Base-by-base conservation (phyloP, 768 basidiomycete species). In the Rhodosporidiobolus odoratus region DNA sequence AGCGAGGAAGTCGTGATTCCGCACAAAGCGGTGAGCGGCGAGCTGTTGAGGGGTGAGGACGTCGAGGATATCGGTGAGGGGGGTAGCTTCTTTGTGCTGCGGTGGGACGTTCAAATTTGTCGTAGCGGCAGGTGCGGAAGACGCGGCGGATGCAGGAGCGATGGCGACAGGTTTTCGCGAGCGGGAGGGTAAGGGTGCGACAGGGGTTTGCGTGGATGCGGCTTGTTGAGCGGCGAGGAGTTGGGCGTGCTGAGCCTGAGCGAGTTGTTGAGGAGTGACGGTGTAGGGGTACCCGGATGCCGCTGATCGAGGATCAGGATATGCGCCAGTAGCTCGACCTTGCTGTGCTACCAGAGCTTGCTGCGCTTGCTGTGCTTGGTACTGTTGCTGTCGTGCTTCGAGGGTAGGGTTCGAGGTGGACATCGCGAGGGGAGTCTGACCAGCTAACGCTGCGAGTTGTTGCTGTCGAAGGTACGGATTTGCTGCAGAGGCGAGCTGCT, bases 61-160 rank as follows among this genome's bases (percentile, higher is more conserved):
- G 48, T 74, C 73, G 53, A 74, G 53, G 27, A 74, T 37, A 47
- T 74, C 73, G 58, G 43, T 47, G 13, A 10, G 32, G 19, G 66
- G 62, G 21, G 62, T 53, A 0, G 30, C 30, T 40, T 61, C 66
- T 32, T 60, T 60, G 62, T 47, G 32, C 35, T 60, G 52, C 37
- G 60, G 23, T 19, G 54, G 32, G 25, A 41, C 30, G 4, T 37
- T 32, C 2, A 32, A 27, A 27, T 5, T 12, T n/a, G 25, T 38
- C 17, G 30, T 19, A 21, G 54, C 32, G 17, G n/a, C 4, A 1
- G 62, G 40, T 0, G 61, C 47, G 1, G 41, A 7, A 0, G 32
- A 23, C 19, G 56, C 3, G 27, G 59, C 23, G 37, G 43, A 8
- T 27, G 66, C 25, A 48, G 59, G 30, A 15, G 52, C 43, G 48